phyloP scores from a whole-genome alignment of 2,329 filamentous ascomycete species.

The Phaeosphaeriaceae sp. region DNA sequence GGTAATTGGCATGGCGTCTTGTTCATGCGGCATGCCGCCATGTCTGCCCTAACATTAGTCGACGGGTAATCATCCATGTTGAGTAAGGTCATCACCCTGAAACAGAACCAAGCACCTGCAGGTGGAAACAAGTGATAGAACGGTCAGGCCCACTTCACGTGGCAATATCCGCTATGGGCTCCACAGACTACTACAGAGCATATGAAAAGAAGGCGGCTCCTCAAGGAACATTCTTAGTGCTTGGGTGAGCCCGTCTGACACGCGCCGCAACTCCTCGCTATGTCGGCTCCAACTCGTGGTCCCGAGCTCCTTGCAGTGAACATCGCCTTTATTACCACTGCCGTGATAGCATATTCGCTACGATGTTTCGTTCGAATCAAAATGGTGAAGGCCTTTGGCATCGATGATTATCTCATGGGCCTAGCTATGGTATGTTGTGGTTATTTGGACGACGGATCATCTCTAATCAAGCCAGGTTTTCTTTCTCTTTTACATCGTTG shows the following conservation, averaged over 20 bases:
- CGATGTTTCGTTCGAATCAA: constrained; percentile 38
- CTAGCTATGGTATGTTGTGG: constrained; percentile 31
- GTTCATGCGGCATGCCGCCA: no score
- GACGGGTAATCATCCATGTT: no score
- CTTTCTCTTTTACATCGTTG: constrained; percentile 31
- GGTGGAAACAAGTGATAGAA: no score
- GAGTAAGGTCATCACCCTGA: background rate
- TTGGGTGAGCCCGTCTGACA: constrained; percentile 11
- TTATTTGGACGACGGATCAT: background rate
- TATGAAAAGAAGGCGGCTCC: constrained; percentile 26
- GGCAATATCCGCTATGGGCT: constrained; percentile 23
- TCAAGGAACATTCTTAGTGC: constrained; percentile 5
- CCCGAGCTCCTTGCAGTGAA: constrained; percentile 40
- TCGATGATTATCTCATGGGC: constrained; percentile 46
- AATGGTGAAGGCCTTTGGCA: constrained; percentile 45
- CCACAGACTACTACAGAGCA: constrained; percentile 10
- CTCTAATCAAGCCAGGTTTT: constrained; percentile 23
- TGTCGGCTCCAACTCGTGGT: constrained; percentile 43
- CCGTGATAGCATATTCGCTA: constrained; percentile 33
- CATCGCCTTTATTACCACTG: constrained; percentile 33
- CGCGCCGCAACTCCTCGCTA: constrained; percentile 13
- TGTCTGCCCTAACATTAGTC: no score
- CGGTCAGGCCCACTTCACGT: constrained; percentile 27
- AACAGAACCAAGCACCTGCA: background rate
- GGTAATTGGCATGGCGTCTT: no score